Evolutionary conservation across 768 basidiomycete genomes (phyloP).

Genomic region (Myochromella boudieri): DNA sequence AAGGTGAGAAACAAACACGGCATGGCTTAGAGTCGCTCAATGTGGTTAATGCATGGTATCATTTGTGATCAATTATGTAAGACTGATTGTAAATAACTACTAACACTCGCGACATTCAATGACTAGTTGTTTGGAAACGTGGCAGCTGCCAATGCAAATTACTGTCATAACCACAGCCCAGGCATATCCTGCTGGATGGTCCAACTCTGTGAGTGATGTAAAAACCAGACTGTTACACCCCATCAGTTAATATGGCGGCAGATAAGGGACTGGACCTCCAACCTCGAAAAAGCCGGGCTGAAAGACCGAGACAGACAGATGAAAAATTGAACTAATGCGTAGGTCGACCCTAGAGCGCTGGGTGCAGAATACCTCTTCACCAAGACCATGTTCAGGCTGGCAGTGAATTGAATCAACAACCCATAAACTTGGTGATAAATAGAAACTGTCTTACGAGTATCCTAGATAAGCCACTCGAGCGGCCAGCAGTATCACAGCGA

Average conservation of each 20-base stretch:
- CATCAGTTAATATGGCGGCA: neutral
- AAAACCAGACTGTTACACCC: conserved; percentile 19
- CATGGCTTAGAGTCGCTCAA: neutral
- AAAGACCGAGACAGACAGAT: conserved; percentile 58
- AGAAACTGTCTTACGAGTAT: conserved; percentile 41
- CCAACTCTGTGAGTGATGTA: conserved; percentile 17
- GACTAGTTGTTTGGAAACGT: conserved; percentile 22
- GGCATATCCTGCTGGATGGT: conserved; percentile 21
- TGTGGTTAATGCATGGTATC: neutral
- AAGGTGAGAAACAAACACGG: neutral
- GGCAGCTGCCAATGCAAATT: conserved; percentile 17
- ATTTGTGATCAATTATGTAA: too few relatives aligned
- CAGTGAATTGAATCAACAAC: neutral
- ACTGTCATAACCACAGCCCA: conserved; percentile 22
- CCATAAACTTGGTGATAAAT: neutral
- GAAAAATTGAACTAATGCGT: conserved; percentile 57
- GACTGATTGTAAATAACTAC: too few relatives aligned
- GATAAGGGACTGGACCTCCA: neutral
- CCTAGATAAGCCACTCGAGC: conserved; percentile 43
- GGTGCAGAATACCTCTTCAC: conserved; percentile 47
- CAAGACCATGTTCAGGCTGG: conserved; percentile 52
- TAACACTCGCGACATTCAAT: too few relatives aligned
- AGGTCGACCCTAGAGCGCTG: conserved; percentile 51
- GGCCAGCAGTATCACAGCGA: conserved; percentile 38
- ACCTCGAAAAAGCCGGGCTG: conserved; percentile 58